These are phyloP conservation scores for Lophiotrema nucula DNA, from an alignment of 495 filamentous ascomycete species.

Conservation along the genomic window DNA sequence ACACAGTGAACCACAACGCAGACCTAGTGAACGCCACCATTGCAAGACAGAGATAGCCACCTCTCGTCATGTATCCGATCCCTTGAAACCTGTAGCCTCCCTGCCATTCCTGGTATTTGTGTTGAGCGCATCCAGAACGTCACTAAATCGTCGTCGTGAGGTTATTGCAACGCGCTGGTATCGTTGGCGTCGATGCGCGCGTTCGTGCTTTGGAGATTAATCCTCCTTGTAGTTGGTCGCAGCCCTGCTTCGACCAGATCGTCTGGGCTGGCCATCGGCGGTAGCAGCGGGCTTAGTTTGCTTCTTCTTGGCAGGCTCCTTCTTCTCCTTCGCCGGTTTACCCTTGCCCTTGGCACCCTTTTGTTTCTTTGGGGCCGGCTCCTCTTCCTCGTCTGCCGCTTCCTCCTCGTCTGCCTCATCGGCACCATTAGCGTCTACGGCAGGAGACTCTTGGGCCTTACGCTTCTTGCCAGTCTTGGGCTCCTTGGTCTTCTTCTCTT, in stretches of 20 bases:
- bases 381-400: constrained; percentile 9
- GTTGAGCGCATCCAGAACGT: too few relatives aligned
- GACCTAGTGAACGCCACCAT: too few relatives aligned
- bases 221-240: not conserved
- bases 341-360: constrained; percentile 31
- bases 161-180: too few relatives aligned
- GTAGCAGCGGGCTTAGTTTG: constrained; percentile 45
- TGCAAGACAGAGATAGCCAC: too few relatives aligned
- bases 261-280: constrained; percentile 40
- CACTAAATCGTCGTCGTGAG: too few relatives aligned
- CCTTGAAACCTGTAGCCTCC: too few relatives aligned
- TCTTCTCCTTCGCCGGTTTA: constrained; percentile 36
- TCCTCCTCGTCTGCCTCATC: not conserved
- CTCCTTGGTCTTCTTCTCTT: constrained; percentile 10
- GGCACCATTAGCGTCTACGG: constrained; percentile 16
- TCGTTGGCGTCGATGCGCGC: too few relatives aligned
- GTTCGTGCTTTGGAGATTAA: too few relatives aligned
- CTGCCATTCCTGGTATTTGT: too few relatives aligned
- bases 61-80: too few relatives aligned
- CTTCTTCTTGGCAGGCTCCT: constrained; percentile 37
- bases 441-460: constrained; percentile 26
- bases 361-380: constrained; percentile 41
- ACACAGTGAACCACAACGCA: too few relatives aligned
- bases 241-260: constrained; percentile 36
- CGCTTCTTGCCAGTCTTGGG: constrained; percentile 32